Base-by-base conservation (phyloP, 352 stramenopile genomes). In the Pythium grandisporangium region DNA sequence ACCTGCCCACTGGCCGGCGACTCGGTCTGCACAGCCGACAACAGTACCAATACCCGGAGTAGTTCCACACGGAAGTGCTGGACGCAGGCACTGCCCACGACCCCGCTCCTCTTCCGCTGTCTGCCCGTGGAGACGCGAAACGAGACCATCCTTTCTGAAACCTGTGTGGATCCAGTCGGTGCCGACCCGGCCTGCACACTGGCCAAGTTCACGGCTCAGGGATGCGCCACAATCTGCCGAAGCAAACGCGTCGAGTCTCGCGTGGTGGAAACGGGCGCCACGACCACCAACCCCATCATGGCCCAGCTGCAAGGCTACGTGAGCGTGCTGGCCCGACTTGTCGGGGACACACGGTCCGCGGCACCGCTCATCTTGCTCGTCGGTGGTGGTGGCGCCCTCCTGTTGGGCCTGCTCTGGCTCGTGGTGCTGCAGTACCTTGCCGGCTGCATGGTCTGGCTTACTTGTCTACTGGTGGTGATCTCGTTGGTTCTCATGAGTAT, bases 341-440 rank as follows among this genome's bases (percentile, higher is more conserved):
- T 95, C 13, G 78, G 73, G 50, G 81, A 95, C 38, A 84, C 90
- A 51, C 63, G 64, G 19, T 62, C 70, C 10, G 66, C 68, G n/a
- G 66, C 68, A 2, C 61, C 56, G 30, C 53, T 87, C 27, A 62
- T 93, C 10, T 21, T 92, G 16, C 35, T 69, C 5, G 56, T 78
- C 6, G 78, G 73, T 1, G 77, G 67, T 6, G 57, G 54, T 4
- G 75, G 71, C 5, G 62, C 75, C 6, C 49, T 84, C 27, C 25
- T 71, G 6, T 39, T 92, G 1, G 74, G 79, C 10, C 37, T 91
- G 16, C 4, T 84, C 5, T 93, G 76, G 78, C 50, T 94, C 21
- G 46, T 84, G 8, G 50, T 89, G 26, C 46, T 94, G n/a, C 75
- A 84, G 43, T 84, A 82, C 48, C 85, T 85, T 30, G 73, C 75